Evolutionary conservation across 768 basidiomycete species (phyloP).

Genomic region (Kondoa subrosea): DNA sequence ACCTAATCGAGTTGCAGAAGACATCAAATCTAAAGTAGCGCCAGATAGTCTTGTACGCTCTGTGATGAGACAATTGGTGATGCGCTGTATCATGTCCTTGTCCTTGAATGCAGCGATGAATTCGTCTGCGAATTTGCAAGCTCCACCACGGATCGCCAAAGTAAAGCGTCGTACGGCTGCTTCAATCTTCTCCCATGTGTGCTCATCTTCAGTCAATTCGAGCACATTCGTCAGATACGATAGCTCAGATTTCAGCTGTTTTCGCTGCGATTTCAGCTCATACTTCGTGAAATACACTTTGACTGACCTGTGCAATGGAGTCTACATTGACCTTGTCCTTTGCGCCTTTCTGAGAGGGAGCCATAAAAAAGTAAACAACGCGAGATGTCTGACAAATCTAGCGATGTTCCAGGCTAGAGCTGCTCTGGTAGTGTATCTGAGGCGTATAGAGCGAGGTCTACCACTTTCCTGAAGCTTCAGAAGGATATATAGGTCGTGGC

Average conservation of each 20-base stretch:
- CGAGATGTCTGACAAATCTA: no score
- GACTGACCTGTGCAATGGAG: background rate
- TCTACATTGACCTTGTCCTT: background rate
- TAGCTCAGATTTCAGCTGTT: constrained; percentile 29
- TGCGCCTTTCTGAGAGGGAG: background rate
- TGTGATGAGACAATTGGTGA: constrained; percentile 22
- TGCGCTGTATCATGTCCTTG: constrained; percentile 18
- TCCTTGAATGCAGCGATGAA: constrained; percentile 20
- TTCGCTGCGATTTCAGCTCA: background rate
- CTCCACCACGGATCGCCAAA: constrained; percentile 32
- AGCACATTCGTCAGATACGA: constrained; percentile 29
- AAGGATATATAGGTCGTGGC: no score
- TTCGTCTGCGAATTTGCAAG: constrained; percentile 18
- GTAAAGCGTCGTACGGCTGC: constrained; percentile 33
- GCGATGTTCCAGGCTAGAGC: no score
- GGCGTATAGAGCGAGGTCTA: no score
- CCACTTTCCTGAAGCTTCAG: no score
- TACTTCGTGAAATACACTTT: background rate
- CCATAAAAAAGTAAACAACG: no score
- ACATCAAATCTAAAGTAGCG: constrained; percentile 31
- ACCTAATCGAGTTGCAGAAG: constrained; percentile 33
- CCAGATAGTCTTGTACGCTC: constrained; percentile 26
- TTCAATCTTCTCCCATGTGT: constrained; percentile 35
- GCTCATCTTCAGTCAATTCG: constrained; percentile 32
- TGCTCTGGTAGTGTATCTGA: no score